Evolutionary conservation across 305 asterid genomes (phyloP), one percentile per base, ranked within the genome.

Genomic region (Fraxinus latifolia): DNA sequence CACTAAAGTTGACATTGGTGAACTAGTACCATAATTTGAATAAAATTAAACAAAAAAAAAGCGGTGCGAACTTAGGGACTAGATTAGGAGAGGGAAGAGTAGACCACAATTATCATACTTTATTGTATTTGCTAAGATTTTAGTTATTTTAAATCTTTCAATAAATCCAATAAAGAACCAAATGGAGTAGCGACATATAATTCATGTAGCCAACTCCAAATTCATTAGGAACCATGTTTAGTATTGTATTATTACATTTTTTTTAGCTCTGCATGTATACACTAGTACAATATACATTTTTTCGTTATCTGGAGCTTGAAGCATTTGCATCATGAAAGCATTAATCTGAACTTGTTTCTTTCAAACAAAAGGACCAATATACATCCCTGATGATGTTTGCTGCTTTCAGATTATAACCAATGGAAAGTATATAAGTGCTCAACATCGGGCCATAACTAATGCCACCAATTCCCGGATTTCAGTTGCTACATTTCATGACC

Each of bases 401-500:
- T 84, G 53, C 76, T 81, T 79, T 73, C 91, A 95, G 98, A 86
- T 93, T 79, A 87, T 94, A 87, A 89, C 92, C 60, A 94, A 94
- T 83, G 97, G 98, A n/a, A 81, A 87, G 84, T 95, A 92, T 78
- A 91, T 81, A 88, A 94, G 98, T 71, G 90, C 94, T 83, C 83
- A 70, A 83, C 98, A 95, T 82, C 91, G 97, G 62, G 98, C 99
- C 33, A 84, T 94, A 75, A 95, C 97, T 0, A 93, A 93, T 74
- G 83, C 92, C 65, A 81, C 82, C 78, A 92, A 77, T 68, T 85
- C 97, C 9, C 89, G 98, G 68, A 90, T 94, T 32, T 95, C 99
- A 55, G 91, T 93, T 37, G 97, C 99, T 60, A 90, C 99, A 34
- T 95, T 95, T 84, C 99, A 95, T 73, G 98, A 95, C 73, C 98